Evolutionary conservation across 2,329 filamentous ascomycete species (phyloP).

Genomic region (Exserohilum rostratum): DNA sequence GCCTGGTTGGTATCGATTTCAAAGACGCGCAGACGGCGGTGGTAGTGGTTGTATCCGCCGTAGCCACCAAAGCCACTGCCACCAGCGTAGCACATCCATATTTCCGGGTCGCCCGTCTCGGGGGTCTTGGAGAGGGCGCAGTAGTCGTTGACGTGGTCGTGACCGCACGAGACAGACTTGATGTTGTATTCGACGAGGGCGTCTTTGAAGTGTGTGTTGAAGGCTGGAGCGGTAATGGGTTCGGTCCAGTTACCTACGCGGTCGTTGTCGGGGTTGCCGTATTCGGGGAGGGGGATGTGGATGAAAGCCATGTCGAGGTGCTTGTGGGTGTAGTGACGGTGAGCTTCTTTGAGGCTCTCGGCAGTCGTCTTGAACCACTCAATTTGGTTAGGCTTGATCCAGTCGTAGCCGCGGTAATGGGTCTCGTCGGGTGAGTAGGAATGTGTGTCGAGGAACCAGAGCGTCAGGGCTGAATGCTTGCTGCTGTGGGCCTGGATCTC

Average conservation of each 20-base stretch:
- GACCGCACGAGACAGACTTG: slow-evolving; percentile 86
- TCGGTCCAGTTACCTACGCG: slow-evolving; percentile 79
- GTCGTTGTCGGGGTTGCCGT: slow-evolving; percentile 65
- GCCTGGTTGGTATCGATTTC: slow-evolving; percentile 93
- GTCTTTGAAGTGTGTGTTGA: slow-evolving; percentile 92
- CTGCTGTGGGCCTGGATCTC: slow-evolving; percentile 85
- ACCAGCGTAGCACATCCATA: slow-evolving; percentile 99
- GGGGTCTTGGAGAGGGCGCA: slow-evolving; percentile 70
- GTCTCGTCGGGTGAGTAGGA: slow-evolving; percentile 88
- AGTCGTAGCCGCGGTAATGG: slow-evolving; percentile 92
- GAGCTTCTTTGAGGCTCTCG: slow-evolving; percentile 68
- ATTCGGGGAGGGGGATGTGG: slow-evolving; percentile 94
- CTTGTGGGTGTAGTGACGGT: slow-evolving; percentile 84
- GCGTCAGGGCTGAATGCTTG: slow-evolving; percentile 85
- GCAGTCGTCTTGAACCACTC: slow-evolving; percentile 89
- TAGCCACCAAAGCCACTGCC: slow-evolving; percentile 94
- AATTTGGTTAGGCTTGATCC: slow-evolving; percentile 93
- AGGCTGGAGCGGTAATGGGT: slow-evolving; percentile 81
- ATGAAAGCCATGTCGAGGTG: slow-evolving; percentile 98
- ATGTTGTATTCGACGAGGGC: slow-evolving; percentile 86
- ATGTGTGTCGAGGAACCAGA: slow-evolving; percentile 96
- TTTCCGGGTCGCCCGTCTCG: slow-evolving; percentile 54
- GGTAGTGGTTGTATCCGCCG: slow-evolving; percentile 84
- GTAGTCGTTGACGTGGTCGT: slow-evolving; percentile 98
- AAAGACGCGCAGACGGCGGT: slow-evolving; percentile 84